phyloP scores from a whole-genome alignment of 345 rosid genomes.

The Moricandia arvensis region DNA sequence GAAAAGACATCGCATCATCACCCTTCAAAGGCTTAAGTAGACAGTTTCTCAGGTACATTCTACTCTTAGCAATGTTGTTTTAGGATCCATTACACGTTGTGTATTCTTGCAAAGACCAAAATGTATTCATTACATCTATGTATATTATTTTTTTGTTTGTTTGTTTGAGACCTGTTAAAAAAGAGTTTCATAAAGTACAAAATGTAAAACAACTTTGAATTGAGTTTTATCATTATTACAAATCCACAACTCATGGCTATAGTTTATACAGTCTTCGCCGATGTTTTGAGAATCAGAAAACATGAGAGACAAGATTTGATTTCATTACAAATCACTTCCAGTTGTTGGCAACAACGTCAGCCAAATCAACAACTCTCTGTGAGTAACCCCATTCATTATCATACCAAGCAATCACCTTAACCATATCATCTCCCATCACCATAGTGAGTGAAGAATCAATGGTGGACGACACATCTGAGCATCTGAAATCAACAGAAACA shows the following conservation, averaged over 20 bases:
- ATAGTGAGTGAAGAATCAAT: slow-evolving; percentile 86
- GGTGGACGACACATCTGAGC: slow-evolving; percentile 74
- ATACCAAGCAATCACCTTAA: slow-evolving; percentile 97
- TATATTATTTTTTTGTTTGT: slow-evolving; percentile 9
- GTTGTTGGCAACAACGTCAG: slow-evolving; percentile 79
- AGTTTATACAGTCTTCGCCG: slow-evolving; percentile 18
- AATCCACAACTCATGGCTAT: slow-evolving; percentile 26
- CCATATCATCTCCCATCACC: slow-evolving; percentile 99
- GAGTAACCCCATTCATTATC: slow-evolving; percentile 99
- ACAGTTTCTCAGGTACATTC: slow-evolving; percentile 29
- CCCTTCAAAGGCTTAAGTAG: slow-evolving; percentile 38
- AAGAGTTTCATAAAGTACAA: background rate
- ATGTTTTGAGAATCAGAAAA: too few relatives aligned
- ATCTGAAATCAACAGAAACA: slow-evolving; percentile 89
- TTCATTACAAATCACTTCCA: slow-evolving; percentile 58
- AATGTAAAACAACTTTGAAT: slow-evolving; percentile 12
- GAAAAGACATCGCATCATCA: slow-evolving; percentile 32
- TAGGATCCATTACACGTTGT: slow-evolving; percentile 28
- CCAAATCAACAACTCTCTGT: slow-evolving; percentile 95
- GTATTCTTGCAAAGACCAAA: slow-evolving; percentile 31
- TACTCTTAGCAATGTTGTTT: slow-evolving; percentile 18
- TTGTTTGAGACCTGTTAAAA: slow-evolving; percentile 10
- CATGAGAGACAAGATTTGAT: background rate
- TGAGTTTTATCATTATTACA: slow-evolving; percentile 23
- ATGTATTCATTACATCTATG: slow-evolving; percentile 31